Percentiles rank a stretch among this genome's conserved stretches.
These are phyloP conservation scores for Penicillium macrosclerotiorum DNA, from an alignment of 495 filamentous ascomycete species.

Conservation along the genomic window DNA sequence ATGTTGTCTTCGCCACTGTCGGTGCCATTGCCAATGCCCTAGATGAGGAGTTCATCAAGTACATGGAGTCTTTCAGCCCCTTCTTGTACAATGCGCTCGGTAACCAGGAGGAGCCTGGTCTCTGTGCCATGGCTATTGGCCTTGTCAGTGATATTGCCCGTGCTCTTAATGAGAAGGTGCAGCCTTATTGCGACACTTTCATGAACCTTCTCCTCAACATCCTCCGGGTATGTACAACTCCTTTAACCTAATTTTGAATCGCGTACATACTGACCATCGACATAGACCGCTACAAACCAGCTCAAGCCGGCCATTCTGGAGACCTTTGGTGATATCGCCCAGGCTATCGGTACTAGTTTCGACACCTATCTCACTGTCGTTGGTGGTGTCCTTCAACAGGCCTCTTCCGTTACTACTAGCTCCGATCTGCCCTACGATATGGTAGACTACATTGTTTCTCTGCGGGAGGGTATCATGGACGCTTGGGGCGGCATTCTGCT, in stretches of 20 bases:
- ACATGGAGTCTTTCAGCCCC: constrained; percentile 91
- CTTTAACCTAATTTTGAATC: not conserved
- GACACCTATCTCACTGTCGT: constrained; percentile 90
- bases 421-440: constrained; percentile 79
- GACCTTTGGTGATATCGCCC: constrained; percentile 96
- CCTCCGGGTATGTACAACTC: constrained; percentile 65
- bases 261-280: not conserved
- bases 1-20: constrained; percentile 86
- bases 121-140: constrained; percentile 97
- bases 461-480: constrained; percentile 98
- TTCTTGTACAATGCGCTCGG: constrained; percentile 89
- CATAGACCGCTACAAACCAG: constrained; percentile 75
- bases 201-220: constrained; percentile 96
- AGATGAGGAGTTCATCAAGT: constrained; percentile 88
- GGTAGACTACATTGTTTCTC: constrained; percentile 90
- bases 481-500: constrained; percentile 95
- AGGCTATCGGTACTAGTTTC: constrained; percentile 89
- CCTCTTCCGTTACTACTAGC: constrained; percentile 71
- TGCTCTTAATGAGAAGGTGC: constrained; percentile 81
- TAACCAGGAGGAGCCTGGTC: constrained; percentile 89
- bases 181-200: constrained; percentile 92
- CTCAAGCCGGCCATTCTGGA: constrained; percentile 98
- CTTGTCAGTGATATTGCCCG: constrained; percentile 94
- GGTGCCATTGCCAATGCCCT: constrained; percentile 82
- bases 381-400: constrained; percentile 89